A percentile compares a stretch with the other conserved stretches of the same genome.
Evolutionary conservation across 2,329 filamentous ascomycete species (phyloP).

Genomic region (Neofusicoccum kwambonambiense): DNA sequence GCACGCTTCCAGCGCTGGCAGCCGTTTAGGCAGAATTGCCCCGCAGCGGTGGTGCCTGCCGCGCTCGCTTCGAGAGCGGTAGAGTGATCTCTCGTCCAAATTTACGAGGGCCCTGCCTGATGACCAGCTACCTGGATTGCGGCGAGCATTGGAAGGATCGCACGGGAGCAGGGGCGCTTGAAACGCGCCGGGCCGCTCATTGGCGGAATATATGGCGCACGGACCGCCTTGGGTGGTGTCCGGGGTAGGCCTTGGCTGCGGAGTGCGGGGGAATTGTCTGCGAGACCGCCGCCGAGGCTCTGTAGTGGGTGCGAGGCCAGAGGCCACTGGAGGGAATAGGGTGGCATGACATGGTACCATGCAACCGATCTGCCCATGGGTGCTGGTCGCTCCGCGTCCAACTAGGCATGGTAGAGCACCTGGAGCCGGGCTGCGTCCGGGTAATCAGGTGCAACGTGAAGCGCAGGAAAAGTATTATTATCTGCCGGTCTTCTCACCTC

Average conservation of each 20-base stretch:
- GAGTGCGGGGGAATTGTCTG: slow-evolving; percentile 15
- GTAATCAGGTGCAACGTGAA: slow-evolving; percentile 3
- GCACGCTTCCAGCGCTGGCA: neutral
- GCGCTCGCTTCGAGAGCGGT: neutral
- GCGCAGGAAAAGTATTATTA: neutral
- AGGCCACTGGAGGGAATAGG: slow-evolving; percentile 5
- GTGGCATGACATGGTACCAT: slow-evolving; percentile 15
- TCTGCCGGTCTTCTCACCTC: neutral
- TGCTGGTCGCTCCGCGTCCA: neutral
- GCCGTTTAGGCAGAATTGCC: slow-evolving; percentile 15
- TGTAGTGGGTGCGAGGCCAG: neutral
- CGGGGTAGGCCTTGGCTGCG: slow-evolving; percentile 5
- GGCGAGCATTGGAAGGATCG: neutral
- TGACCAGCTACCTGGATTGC: neutral
- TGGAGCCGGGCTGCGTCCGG: neutral
- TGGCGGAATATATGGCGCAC: slow-evolving; percentile 16
- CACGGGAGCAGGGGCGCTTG: neutral
- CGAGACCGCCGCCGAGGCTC: neutral
- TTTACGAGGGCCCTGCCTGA: neutral
- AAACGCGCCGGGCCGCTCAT: neutral
- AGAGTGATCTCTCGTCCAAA: neutral
- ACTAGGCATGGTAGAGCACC: slow-evolving; percentile 10
- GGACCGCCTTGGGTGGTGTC: neutral
- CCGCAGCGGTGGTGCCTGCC: neutral
- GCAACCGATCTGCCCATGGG: slow-evolving; percentile 14